phyloP scores from a whole-genome alignment of 2,329 filamentous ascomycete species.

The Stemphylium beticola region DNA sequence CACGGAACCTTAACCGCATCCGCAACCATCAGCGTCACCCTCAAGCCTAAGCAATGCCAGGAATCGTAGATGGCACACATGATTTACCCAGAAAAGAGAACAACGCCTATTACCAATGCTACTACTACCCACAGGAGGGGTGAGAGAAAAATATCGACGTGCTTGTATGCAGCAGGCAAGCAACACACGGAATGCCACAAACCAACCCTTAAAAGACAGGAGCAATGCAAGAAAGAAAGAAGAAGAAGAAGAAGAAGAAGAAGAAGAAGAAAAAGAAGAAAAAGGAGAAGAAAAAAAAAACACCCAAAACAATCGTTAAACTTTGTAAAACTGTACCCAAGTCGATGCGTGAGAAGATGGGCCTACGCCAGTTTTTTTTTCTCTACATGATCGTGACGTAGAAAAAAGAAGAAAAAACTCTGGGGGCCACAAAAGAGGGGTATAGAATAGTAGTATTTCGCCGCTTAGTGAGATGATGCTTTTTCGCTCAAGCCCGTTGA shows the following conservation, averaged over 20 bases:
- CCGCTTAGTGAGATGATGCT: conserved; percentile 14
- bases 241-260: no score
- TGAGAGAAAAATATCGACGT: no score
- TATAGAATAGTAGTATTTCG: conserved; percentile 16
- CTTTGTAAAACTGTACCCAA: conserved; percentile 18
- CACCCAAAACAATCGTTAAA: conserved; percentile 37
- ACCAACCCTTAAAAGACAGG: background rate
- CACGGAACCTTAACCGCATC: no score
- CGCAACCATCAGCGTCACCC: conserved; percentile 1
- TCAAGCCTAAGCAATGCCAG: conserved; percentile 10
- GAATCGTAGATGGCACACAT: conserved; percentile 18
- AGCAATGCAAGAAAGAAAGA: conserved; percentile 5
- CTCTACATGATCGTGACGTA: conserved; percentile 17
- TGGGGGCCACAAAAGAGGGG: conserved; percentile 1
- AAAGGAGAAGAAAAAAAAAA: no score
- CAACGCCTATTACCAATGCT: conserved; percentile 14
- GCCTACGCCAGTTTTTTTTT: conserved; percentile 4
- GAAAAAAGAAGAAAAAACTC: background rate
- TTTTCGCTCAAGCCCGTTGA: conserved; percentile 22
- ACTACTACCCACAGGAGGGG: no score
- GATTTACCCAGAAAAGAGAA: conserved; percentile 18
- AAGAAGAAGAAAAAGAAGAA: no score
- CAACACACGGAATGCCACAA: background rate
- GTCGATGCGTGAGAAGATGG: conserved; percentile 15
- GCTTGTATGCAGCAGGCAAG: background rate